Evolutionary conservation across 2,329 filamentous ascomycete species (phyloP).

Genomic region (Cladosporium sp.): DNA sequence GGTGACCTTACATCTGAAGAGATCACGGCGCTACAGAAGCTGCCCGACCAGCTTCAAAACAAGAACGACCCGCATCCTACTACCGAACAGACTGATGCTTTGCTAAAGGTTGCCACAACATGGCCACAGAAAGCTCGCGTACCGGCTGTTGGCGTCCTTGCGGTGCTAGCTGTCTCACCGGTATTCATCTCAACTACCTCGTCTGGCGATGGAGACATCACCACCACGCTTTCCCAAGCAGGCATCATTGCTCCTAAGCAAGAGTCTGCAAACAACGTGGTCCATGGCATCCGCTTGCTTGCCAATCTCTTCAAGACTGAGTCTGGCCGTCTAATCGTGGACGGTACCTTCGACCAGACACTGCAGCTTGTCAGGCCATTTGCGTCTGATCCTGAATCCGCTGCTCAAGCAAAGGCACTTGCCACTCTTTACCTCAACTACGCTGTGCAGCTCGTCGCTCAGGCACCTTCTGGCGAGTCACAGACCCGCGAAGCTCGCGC

Average conservation of each 20-base stretch:
- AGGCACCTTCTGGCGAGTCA: conserved; percentile 31
- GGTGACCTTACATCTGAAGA: conserved; percentile 56
- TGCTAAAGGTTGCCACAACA: conserved; percentile 66
- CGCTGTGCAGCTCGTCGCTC: conserved; percentile 65
- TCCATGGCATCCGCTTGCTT: conserved; percentile 80
- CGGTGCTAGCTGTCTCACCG: conserved; percentile 72
- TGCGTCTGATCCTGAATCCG: conserved; percentile 50
- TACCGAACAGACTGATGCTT: conserved; percentile 52
- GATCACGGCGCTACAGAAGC: conserved; percentile 59
- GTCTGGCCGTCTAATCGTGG: conserved; percentile 63
- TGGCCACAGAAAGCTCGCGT: conserved; percentile 84
- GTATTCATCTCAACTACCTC: conserved; percentile 63
- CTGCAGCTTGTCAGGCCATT: conserved; percentile 65
- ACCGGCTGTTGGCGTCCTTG: conserved; percentile 81
- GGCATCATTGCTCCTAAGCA: conserved; percentile 59
- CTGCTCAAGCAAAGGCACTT: conserved; percentile 76
- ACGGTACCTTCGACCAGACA: conserved; percentile 60
- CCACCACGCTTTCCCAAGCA: conserved; percentile 59
- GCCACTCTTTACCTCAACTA: conserved; percentile 85
- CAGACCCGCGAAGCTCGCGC: conserved; percentile 34
- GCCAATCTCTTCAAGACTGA: conserved; percentile 80
- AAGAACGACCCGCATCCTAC: conserved; percentile 43
- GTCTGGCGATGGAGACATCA: conserved; percentile 55
- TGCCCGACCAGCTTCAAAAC: conserved; percentile 65
- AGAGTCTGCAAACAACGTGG: conserved; percentile 71